Conservation (phyloP, 1,284 basidiomycete genomes). For the Kwoniella shivajii region DNA sequence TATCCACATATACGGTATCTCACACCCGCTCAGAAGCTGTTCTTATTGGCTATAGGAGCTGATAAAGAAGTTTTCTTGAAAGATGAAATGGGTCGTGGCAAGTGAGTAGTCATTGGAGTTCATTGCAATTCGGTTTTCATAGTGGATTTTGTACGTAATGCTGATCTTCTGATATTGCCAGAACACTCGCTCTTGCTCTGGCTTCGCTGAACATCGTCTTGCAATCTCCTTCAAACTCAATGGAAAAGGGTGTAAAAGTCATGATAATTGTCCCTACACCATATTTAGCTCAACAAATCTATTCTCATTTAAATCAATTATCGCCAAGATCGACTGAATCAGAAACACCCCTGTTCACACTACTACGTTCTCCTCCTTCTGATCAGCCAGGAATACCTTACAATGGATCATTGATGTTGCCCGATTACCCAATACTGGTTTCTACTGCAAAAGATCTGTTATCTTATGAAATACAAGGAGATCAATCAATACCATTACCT, state of each 20-base stretch:
- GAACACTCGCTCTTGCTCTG: conserved; percentile 31
- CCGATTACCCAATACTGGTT: conserved; percentile 21
- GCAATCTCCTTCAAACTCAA: neutral
- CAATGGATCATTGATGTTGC: neutral
- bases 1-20: conserved; percentile 32
- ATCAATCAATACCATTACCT: neutral
- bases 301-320: conserved; percentile 13
- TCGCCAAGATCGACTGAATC: conserved; percentile 10
- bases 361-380: conserved; percentile 4
- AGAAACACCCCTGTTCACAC: conserved; percentile 5
- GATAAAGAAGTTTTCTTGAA: conserved; percentile 37
- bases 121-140: neutral
- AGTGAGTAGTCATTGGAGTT: conserved; percentile 36
- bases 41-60: conserved; percentile 27
- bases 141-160: neutral
- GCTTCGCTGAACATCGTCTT: conserved; percentile 25
- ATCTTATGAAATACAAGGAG: conserved; percentile 7
- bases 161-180: neutral
- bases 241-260: conserved; percentile 7
- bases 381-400: no score
- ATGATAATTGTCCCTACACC: conserved; percentile 35
- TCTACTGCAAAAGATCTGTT: conserved; percentile 21
- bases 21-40: conserved; percentile 37
- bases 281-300: conserved; percentile 36
- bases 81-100: conserved; percentile 44